A percentile compares a stretch with the other conserved stretches of the same genome.
phyloP scores from a whole-genome alignment of 139 green algal genomes.

The Coelastrella sp. region DNA sequence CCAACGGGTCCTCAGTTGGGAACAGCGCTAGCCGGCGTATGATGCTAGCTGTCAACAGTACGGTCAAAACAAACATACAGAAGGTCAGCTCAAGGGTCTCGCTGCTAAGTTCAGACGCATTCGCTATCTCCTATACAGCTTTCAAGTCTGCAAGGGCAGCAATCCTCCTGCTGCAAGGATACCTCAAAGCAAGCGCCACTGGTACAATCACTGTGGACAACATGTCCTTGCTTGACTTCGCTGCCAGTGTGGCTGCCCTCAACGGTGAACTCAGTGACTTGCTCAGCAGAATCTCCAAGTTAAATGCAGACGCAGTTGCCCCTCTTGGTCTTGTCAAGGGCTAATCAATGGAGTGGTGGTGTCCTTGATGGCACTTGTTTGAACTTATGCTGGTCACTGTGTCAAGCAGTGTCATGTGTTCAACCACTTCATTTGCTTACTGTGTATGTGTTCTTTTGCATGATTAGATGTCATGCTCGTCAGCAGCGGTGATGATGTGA shows the following conservation, averaged over 20 bases:
- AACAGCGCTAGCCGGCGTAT: not conserved
- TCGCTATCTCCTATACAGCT: not conserved
- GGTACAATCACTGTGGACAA: not conserved
- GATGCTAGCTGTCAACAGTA: not conserved
- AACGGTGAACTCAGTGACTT: not conserved
- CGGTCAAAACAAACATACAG: not conserved
- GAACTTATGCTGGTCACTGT: no score
- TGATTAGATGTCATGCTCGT: no score
- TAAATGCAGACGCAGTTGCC: not conserved
- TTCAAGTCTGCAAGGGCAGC: not conserved
- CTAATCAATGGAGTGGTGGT: not conserved
- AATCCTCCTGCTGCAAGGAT: not conserved
- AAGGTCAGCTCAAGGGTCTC: not conserved
- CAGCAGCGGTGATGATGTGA: no score
- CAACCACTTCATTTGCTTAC: no score
- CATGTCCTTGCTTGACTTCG: not conserved
- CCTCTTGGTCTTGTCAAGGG: not conserved
- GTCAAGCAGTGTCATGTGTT: no score
- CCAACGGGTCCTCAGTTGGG: no score
- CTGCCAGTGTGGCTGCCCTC: not conserved
- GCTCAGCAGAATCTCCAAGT: not conserved
- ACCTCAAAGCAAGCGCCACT: not conserved
- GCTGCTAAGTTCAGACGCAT: not conserved
- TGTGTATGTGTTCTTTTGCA: no score
- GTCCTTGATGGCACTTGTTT: no score